Conservation (phyloP, 345 rosid genomes). For the Syzygium aqueum region DNA sequence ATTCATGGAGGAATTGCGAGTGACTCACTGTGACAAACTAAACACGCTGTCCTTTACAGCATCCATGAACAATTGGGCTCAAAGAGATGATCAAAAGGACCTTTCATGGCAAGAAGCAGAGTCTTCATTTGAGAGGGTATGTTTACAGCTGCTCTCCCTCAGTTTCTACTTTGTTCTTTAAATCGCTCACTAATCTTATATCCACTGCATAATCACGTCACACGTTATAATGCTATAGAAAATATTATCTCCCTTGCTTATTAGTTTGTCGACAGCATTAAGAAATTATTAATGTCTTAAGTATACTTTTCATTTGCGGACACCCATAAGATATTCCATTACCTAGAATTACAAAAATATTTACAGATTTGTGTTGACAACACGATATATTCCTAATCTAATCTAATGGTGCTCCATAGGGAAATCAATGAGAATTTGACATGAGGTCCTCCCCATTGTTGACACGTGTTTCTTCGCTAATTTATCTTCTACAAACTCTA, state of each 20-base stretch:
- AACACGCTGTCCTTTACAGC: rapidly evolving
- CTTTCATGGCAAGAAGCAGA: rapidly evolving
- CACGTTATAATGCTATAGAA: background rate
- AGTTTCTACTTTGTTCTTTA: background rate
- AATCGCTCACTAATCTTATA: rapidly evolving
- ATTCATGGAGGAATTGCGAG: background rate
- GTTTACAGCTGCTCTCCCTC: rapidly evolving
- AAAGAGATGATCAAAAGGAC: background rate
- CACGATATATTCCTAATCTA: background rate
- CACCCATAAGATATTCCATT: background rate
- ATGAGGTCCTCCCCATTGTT: background rate
- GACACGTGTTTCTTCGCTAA: background rate
- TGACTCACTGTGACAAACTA: background rate
- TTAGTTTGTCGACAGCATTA: background rate
- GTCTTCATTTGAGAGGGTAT: background rate
- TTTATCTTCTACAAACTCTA: background rate
- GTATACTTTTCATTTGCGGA: background rate
- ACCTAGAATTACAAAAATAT: background rate
- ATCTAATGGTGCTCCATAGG: background rate
- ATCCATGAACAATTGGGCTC: background rate
- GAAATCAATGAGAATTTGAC: background rate
- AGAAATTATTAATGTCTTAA: background rate
- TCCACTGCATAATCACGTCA: background rate
- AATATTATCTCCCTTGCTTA: background rate
- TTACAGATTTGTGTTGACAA: background rate